A percentile compares a stretch with the other conserved stretches of the same genome.
These are phyloP conservation scores for Acer negundo DNA, from an alignment of 345 rosid species.

Conservation along the genomic window DNA sequence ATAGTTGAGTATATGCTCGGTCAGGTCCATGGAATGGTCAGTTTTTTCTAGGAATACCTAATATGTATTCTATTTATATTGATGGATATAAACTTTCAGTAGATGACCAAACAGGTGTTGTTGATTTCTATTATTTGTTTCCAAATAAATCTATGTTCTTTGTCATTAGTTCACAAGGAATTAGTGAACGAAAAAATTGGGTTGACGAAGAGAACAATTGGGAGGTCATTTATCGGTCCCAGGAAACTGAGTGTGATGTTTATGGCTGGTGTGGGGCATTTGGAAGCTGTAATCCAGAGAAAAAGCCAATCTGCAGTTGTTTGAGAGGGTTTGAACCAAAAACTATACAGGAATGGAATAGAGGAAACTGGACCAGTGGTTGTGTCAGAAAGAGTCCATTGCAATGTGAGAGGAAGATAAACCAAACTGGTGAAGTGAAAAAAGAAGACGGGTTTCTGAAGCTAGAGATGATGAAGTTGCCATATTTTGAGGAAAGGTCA, in stretches of 20 bases:
- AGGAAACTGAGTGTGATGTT: slow-evolving; percentile 35
- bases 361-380: slow-evolving; percentile 49
- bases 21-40: slow-evolving; percentile 68
- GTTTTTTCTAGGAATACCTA: slow-evolving; percentile 37
- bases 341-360: slow-evolving; percentile 41
- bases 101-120: slow-evolving; percentile 26
- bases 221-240: background rate
- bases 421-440: slow-evolving; percentile 24
- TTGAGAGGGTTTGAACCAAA: slow-evolving; percentile 52
- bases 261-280: slow-evolving; percentile 55
- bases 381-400: slow-evolving; percentile 41
- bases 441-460: slow-evolving; percentile 45
- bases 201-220: slow-evolving; percentile 17
- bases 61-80: slow-evolving; percentile 30
- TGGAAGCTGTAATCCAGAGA: slow-evolving; percentile 39
- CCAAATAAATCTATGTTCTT: slow-evolving; percentile 9
- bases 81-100: slow-evolving; percentile 25
- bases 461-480: slow-evolving; percentile 43
- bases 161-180: slow-evolving; percentile 40
- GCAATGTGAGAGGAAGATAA: slow-evolving; percentile 30
- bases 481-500: slow-evolving; percentile 32
- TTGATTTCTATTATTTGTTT: slow-evolving; percentile 10
- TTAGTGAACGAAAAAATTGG: slow-evolving; percentile 19
- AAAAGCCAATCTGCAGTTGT: slow-evolving; percentile 48
- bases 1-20: slow-evolving; percentile 37